These are phyloP conservation scores for Aspergillus quadricinctus DNA, from an alignment of 2,329 filamentous ascomycete genomes.

Conservation along the genomic window DNA sequence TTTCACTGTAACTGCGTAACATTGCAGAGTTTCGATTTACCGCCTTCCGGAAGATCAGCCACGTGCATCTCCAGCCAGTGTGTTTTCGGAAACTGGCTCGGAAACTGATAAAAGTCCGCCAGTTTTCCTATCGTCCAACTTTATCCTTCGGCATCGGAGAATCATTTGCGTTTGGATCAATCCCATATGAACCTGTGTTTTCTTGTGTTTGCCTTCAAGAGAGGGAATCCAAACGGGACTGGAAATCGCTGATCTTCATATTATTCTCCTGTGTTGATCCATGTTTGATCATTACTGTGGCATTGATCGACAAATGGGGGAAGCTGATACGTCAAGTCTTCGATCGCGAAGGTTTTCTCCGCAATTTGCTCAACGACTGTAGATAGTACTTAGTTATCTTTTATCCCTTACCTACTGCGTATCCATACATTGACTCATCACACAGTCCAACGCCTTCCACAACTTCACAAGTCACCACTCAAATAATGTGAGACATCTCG, in stretches of 20 bases:
- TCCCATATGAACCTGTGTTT: neutral
- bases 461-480: neutral
- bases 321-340: neutral
- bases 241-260: neutral
- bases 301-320: neutral
- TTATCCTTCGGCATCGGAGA: neutral
- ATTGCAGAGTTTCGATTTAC: conserved; percentile 9
- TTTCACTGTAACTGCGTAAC: neutral
- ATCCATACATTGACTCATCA: neutral
- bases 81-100: neutral
- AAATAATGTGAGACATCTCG: neutral
- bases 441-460: too few species aligned
- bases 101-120: neutral
- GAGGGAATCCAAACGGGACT: neutral
- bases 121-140: neutral
- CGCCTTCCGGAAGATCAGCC: conserved; percentile 19
- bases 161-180: neutral
- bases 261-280: neutral
- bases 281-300: neutral
- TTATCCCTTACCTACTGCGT: neutral
- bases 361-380: neutral
- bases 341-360: neutral
- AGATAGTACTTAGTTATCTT: neutral
- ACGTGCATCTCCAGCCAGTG: conserved; percentile 9
- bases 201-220: neutral